Percentiles rank a stretch among this genome's conserved stretches.
Conservation (phyloP, 2,329 filamentous ascomycete genomes). For the Aspergillus sp. region DNA sequence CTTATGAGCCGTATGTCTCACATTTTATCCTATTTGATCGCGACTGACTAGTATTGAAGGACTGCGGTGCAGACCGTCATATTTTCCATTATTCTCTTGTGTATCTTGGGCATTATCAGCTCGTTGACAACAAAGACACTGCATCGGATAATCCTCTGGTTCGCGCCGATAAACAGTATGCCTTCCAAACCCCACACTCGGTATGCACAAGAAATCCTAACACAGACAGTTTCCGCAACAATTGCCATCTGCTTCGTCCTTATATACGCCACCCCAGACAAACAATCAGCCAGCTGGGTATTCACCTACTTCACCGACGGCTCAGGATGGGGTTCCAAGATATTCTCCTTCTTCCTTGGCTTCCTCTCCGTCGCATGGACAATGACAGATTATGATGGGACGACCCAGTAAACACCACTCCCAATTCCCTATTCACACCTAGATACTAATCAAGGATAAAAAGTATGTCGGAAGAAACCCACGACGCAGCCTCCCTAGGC, state of each 20-base stretch:
- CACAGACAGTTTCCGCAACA: conserved; percentile 47
- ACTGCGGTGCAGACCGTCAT: conserved; percentile 54
- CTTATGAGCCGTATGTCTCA: conserved; percentile 49
- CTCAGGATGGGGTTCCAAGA: conserved; percentile 56
- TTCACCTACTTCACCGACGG: conserved; percentile 56
- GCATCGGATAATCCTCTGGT: conserved; percentile 57
- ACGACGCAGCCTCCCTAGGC: conserved; percentile 55
- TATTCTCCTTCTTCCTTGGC: conserved; percentile 57
- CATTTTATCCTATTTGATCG: neutral
- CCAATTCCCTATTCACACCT: neutral
- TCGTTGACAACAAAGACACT: conserved; percentile 55
- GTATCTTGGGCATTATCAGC: conserved; percentile 53
- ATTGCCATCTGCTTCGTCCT: conserved; percentile 55
- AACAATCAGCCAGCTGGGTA: conserved; percentile 53
- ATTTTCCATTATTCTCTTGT: conserved; percentile 50
- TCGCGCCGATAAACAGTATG: conserved; percentile 58
- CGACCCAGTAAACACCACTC: conserved; percentile 48
- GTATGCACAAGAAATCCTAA: neutral
- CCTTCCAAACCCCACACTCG: neutral
- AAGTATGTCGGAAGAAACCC: conserved; percentile 61
- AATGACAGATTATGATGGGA: conserved; percentile 65
- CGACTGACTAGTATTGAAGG: conserved; percentile 29
- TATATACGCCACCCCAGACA: conserved; percentile 52
- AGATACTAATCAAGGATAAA: neutral
- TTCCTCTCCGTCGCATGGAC: conserved; percentile 44